Evolutionary conservation across 2,329 filamentous ascomycete species (phyloP).

Genomic region (Fusarium marasasianum): DNA sequence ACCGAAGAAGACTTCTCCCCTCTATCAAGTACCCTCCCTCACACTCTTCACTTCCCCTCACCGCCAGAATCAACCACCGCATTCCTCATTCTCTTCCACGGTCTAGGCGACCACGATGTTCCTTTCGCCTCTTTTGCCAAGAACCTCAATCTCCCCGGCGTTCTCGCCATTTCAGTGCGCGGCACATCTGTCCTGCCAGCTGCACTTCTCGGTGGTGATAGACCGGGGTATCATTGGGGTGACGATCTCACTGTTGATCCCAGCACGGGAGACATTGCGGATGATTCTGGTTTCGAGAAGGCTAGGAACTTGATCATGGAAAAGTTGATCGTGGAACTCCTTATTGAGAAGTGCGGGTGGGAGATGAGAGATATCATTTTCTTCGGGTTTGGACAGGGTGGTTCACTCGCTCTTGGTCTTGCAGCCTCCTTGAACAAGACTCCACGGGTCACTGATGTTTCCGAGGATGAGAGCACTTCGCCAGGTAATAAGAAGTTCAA

Average conservation of each 20-base stretch:
- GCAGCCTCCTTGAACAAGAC: constrained; percentile 56
- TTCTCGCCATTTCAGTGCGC: constrained; percentile 77
- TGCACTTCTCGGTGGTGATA: constrained; percentile 58
- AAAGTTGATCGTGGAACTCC: constrained; percentile 59
- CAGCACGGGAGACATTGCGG: constrained; percentile 62
- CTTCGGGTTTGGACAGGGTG: constrained; percentile 75
- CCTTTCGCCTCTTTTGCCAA: constrained; percentile 76
- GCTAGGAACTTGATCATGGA: constrained; percentile 58
- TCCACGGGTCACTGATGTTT: constrained; percentile 49
- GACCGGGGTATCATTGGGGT: constrained; percentile 69
- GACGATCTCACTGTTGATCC: constrained; percentile 69
- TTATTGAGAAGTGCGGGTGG: constrained; percentile 69
- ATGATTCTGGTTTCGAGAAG: constrained; percentile 68
- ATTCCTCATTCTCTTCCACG: constrained; percentile 83
- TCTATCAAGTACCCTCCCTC: constrained; percentile 46
- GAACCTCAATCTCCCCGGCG: constrained; percentile 78
- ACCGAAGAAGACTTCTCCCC: constrained; percentile 60
- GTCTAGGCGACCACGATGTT: constrained; percentile 78
- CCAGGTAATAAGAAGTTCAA: constrained; percentile 49
- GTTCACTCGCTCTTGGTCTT: constrained; percentile 67
- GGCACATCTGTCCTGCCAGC: constrained; percentile 76
- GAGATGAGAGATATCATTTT: constrained; percentile 67
- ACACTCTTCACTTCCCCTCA: constrained; percentile 59
- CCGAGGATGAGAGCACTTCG: constrained; percentile 22
- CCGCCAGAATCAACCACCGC: constrained; percentile 73